These are phyloP conservation scores for Metschnikowia bowlesiae DNA, from an alignment of 805 yeast species.

Conservation along the genomic window DNA sequence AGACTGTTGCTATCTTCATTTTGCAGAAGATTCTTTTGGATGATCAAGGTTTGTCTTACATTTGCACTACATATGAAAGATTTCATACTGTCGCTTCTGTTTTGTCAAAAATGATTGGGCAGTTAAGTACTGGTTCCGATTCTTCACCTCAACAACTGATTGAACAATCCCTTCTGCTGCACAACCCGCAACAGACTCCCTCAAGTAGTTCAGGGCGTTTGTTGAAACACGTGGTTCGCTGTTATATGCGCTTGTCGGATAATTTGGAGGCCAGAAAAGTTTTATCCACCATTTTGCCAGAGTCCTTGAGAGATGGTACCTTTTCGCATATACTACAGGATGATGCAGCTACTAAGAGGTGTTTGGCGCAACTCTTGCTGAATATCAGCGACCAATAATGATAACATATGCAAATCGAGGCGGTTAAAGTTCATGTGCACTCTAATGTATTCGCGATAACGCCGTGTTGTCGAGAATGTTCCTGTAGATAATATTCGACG, in stretches of 20 bases:
- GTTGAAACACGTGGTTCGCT: slow-evolving; percentile 88
- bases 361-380: slow-evolving; percentile 75
- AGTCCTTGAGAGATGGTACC: slow-evolving; percentile 81
- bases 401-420: not conserved
- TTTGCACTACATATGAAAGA: slow-evolving; percentile 92
- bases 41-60: slow-evolving; percentile 84
- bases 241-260: slow-evolving; percentile 86
- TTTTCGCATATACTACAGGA: slow-evolving; percentile 75
- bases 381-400: slow-evolving; percentile 41
- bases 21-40: slow-evolving; percentile 89
- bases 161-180: slow-evolving; percentile 2
- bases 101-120: slow-evolving; percentile 81
- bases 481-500: slow-evolving; percentile 2
- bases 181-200: slow-evolving; percentile 11
- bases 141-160: slow-evolving; percentile 36
- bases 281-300: slow-evolving; percentile 77
- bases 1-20: slow-evolving; percentile 95
- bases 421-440: not conserved
- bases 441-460: not conserved
- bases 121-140: slow-evolving; percentile 49
- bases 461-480: not conserved
- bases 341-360: slow-evolving; percentile 82
- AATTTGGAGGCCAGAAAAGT: slow-evolving; percentile 88
- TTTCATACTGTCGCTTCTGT: slow-evolving; percentile 93
- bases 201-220: slow-evolving; percentile 66